Evolutionary conservation across 192 early-diverging fungal genomes (phyloP).

Genomic region (Umbelopsis isabellina): DNA sequence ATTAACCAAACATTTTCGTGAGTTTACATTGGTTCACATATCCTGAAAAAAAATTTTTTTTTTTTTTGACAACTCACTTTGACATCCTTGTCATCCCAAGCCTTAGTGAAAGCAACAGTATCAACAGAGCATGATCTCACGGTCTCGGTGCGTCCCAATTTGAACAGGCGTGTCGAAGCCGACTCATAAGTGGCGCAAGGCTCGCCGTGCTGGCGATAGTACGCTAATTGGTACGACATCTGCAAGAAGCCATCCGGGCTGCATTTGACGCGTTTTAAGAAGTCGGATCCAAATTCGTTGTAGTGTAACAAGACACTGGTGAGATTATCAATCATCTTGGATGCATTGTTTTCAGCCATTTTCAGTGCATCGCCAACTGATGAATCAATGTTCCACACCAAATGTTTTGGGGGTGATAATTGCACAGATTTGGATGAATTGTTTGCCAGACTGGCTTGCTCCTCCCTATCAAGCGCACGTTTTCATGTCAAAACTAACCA

Average conservation of each 20-base stretch:
- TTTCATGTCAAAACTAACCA: slow-evolving; percentile 31
- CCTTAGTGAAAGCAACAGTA: slow-evolving; percentile 72
- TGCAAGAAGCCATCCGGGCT: slow-evolving; percentile 93
- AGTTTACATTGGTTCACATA: neutral
- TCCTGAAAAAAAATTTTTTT: neutral
- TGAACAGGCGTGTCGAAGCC: slow-evolving; percentile 70
- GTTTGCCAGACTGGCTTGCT: slow-evolving; percentile 45
- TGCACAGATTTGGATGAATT: slow-evolving; percentile 25
- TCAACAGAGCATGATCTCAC: slow-evolving; percentile 81
- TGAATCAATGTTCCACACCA: slow-evolving; percentile 72
- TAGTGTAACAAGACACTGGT: slow-evolving; percentile 73
- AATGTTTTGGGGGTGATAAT: slow-evolving; percentile 58
- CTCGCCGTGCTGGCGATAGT: slow-evolving; percentile 71
- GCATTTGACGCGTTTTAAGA: slow-evolving; percentile 80
- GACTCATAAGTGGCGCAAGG: slow-evolving; percentile 79
- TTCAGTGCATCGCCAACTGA: slow-evolving; percentile 58
- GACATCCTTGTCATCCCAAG: slow-evolving; percentile 71
- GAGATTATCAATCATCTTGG: slow-evolving; percentile 68
- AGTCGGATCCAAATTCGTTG: slow-evolving; percentile 78
- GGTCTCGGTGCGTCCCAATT: slow-evolving; percentile 92
- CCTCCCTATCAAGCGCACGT: slow-evolving; percentile 49
- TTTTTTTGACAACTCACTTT: slow-evolving; percentile 37
- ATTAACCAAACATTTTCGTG: neutral
- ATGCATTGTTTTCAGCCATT: slow-evolving; percentile 65
- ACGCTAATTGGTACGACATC: slow-evolving; percentile 87